Evolutionary conservation across 257 asterid genomes (phyloP), one percentile per base, ranked within the genome.

Genomic region (Linderniella brevidens): DNA sequence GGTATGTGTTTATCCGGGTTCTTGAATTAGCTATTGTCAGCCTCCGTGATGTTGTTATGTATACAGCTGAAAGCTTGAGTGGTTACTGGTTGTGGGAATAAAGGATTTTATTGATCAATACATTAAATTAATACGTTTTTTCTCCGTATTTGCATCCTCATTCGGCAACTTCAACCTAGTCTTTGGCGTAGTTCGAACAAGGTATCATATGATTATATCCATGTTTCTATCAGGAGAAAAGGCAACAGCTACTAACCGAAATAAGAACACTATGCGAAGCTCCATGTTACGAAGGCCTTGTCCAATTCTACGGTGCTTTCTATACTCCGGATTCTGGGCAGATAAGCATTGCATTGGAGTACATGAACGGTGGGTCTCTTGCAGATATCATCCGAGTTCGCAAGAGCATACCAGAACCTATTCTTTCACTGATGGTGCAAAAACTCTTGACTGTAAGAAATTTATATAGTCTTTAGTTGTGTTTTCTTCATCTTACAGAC

Each of bases 251-350:
- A 59, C 92, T 90, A 19, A 84, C 95, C 58, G 98, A 90, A 68
- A 90, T 90, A 64, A 69, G 93, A 58, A 88, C 92, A 38, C 57
- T 88, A 62, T 88, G 95, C 19, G 98, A 88, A 62, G 98, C 95
- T 36, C 98, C 98, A n/a, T 68, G 75, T 64, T 76, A 71, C 69
- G 66, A 75, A 59, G 96, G 96, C 17, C 96, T 84, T 20, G 98
- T 85, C 19, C 92, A 85, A 50, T 90, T 90, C 61, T 90, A 81
- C 48, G 98, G 98, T 36, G 94, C 98, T 19, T 88, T 84, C 66
- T 88, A 88, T 54, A 84, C 86, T 49, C 98, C 98, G 19, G 94
- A 84, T 65, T 88, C 98, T 18, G 98, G 98, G 45, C 98, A 88
- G 65, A 88, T 88, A 51, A 84, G 93, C 68, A 88, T 88, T 66